Evolutionary conservation across 805 yeast genomes (phyloP).

Genomic region (Myxozyma kluyveri): DNA sequence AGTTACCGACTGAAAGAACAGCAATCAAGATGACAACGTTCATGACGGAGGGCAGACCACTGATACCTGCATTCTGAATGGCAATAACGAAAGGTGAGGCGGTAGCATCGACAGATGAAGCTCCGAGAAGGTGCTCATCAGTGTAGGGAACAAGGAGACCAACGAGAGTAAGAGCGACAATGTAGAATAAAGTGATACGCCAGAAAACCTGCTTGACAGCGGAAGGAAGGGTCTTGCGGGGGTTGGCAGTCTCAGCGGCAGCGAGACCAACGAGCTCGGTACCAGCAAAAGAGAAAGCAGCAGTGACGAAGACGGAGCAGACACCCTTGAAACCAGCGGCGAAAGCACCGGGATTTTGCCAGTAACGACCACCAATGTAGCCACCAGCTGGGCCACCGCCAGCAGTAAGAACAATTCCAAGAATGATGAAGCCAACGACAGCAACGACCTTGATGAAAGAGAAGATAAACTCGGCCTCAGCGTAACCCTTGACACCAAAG

Average conservation of each 20-base stretch:
- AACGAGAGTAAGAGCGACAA: conserved; percentile 53
- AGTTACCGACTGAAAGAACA: conserved; percentile 69
- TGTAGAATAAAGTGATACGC: conserved; percentile 72
- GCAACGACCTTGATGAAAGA: conserved; percentile 58
- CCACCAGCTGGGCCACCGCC: conserved; percentile 63
- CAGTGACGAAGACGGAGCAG: conserved; percentile 68
- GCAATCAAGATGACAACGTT: conserved; percentile 69
- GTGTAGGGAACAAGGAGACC: conserved; percentile 73
- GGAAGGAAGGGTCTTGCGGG: conserved; percentile 62
- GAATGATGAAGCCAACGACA: conserved; percentile 57
- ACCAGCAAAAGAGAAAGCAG: conserved; percentile 76
- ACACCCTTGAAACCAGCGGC: conserved; percentile 73
- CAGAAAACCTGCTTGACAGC: conserved; percentile 82
- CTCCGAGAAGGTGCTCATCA: conserved; percentile 47
- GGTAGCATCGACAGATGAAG: conserved; percentile 54
- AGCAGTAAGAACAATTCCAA: conserved; percentile 53
- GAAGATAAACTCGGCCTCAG: conserved; percentile 66
- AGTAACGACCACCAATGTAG: conserved; percentile 56
- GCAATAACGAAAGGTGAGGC: conserved; percentile 78
- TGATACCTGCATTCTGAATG: conserved; percentile 61
- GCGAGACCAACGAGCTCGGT: conserved; percentile 72
- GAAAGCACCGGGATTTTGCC: conserved; percentile 57
- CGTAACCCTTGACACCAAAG: conserved; percentile 58
- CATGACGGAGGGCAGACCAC: conserved; percentile 65
- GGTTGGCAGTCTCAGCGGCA: conserved; percentile 73